phyloP scores from a whole-genome alignment of 306 rosid genomes.

The Alnus rubra region DNA sequence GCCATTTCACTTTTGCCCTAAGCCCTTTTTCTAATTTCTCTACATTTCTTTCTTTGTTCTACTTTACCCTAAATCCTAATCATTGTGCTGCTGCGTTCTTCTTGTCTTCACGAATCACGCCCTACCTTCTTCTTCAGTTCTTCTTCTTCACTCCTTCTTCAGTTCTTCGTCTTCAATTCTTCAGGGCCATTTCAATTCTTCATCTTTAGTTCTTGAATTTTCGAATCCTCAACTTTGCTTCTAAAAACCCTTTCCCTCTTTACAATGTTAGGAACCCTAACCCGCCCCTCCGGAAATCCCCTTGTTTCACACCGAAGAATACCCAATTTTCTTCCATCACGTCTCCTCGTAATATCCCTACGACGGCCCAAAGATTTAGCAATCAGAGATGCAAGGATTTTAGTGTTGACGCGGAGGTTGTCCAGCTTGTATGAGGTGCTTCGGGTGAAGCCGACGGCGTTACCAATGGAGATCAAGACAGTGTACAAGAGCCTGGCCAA shows the following conservation, averaged over 20 bases:
- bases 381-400: not conserved
- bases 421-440: slow-evolving; percentile 51
- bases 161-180: no score
- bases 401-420: not conserved
- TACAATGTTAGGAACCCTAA: slow-evolving; percentile 32
- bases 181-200: no score
- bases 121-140: no score
- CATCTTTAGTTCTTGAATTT: not conserved
- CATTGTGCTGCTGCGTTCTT: no score
- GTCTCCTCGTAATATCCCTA: not conserved
- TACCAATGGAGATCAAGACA: slow-evolving; percentile 47
- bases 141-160: no score
- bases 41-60: no score
- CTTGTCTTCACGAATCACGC: no score
- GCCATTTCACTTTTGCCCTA: no score
- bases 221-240: not conserved
- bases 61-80: no score
- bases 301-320: not conserved
- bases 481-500: slow-evolving; percentile 54
- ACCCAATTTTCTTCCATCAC: not conserved
- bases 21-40: no score
- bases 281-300: not conserved
- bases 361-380: not conserved
- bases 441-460: slow-evolving; percentile 37
- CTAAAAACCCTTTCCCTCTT: not conserved